Base-by-base conservation (phyloP, 306 rosid species). In the Cucurbita pepo region DNA sequence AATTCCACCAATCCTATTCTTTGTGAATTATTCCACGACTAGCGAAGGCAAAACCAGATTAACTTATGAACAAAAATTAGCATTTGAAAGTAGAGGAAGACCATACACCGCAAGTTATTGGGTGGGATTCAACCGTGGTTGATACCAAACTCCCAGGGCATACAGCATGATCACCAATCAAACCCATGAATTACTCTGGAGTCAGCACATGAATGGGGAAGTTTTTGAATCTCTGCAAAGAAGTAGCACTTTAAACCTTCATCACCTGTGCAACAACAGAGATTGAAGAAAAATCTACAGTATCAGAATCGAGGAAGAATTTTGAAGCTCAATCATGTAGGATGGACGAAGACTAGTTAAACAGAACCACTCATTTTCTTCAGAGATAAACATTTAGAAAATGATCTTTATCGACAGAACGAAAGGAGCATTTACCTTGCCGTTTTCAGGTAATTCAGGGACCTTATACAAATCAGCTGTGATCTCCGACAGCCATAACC, bases 391-490 rank as follows among this genome's bases (percentile, higher is more conserved):
- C 53, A 41, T 40, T 19, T 19, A 56, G 54, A 74, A 59, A 12
- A 30, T 11, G 45, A 60, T 44, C 38, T 43, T 19, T 21, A 38
- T 37, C 48, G 16, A 36, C 69, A 41, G 36, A 41, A 13, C 65
- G 30, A 16, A 50, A 50, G 7, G n/a, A 30, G 3, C 54, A 45
- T 54, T 66, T 74, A 91, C 97, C 94, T 88, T 89, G 83, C 81
- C 78, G 75, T 75, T 83, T 41, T 92, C 93, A 12, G 85, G 61
- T n/a, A 53, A 60, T 30, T 90, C 96, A 2, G 83, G 78, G 73
- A 88, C 88, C 76, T 87, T 89, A 80, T 94, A 94, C 9, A 78
- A 57, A 81, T 89, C 96, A 34, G 87, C 81, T 10, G 92, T 77
- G 63, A 94, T 71, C 81, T 91, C 95, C 56, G 87, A 71, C 73